These are phyloP conservation scores for Phaeotremella skinneri DNA, from an alignment of 768 basidiomycete species.

Conservation along the genomic window DNA sequence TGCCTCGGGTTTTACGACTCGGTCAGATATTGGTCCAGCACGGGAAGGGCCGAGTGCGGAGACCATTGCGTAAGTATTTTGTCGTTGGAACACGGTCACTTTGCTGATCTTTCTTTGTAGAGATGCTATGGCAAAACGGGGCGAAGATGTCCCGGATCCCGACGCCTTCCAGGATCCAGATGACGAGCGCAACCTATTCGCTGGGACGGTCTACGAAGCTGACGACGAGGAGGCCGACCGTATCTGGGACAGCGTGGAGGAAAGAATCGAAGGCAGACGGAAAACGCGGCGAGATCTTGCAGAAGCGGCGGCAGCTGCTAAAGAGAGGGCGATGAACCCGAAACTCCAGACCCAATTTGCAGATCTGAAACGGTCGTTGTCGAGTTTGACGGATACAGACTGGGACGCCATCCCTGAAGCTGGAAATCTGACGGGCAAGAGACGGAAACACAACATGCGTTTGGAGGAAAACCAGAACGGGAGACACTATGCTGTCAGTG, in stretches of 20 bases:
- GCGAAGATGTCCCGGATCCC: conserved; percentile 82
- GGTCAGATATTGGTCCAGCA: conserved; percentile 97
- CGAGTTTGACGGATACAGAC: conserved; percentile 80
- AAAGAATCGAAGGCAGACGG: conserved; percentile 82
- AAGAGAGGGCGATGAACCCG: conserved; percentile 79
- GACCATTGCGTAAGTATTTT: conserved; percentile 68
- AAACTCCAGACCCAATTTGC: conserved; percentile 96
- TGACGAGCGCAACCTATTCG: conserved; percentile 93
- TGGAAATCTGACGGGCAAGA: conserved; percentile 88
- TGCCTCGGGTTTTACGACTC: conserved; percentile 95
- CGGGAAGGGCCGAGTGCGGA: conserved; percentile 92
- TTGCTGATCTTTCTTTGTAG: conserved; percentile 52
- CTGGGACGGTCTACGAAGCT: conserved; percentile 90
- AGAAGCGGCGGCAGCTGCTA: conserved; percentile 69
- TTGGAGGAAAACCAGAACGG: conserved; percentile 64
- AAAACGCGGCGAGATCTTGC: conserved; percentile 72
- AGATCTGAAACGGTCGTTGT: conserved; percentile 86
- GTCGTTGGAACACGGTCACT: neutral
- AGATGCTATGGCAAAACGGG: conserved; percentile 78
- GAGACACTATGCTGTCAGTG: conserved; percentile 82
- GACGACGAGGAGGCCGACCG: conserved; percentile 97
- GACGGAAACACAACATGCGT: conserved; percentile 60
- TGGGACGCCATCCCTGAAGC: conserved; percentile 97
- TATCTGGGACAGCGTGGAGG: conserved; percentile 90
- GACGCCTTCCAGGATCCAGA: conserved; percentile 96